phyloP scores from a whole-genome alignment of 176 grass and related monocot species.

The Oryza australiensis region DNA sequence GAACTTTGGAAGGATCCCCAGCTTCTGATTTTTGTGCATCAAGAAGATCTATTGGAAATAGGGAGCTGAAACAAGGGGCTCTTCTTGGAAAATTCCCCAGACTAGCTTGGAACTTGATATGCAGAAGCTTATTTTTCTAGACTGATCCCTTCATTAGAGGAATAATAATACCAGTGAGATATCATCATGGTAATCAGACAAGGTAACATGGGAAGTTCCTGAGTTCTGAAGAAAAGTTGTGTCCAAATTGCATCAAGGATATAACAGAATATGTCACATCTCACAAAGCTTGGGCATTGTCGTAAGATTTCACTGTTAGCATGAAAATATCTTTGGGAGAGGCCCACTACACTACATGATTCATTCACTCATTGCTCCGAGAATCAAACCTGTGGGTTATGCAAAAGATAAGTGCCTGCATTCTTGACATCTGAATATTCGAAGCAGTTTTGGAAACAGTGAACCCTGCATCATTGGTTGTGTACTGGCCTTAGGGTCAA shows the following conservation, averaged over 20 bases:
- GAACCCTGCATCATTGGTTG: background rate
- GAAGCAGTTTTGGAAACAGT: background rate
- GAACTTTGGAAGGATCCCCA: conserved; percentile 19
- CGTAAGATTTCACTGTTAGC: background rate
- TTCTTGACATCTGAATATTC: background rate
- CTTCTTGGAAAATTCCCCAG: conserved; percentile 26
- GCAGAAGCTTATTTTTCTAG: background rate
- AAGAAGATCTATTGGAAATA: conserved; percentile 21
- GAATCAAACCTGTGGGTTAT: background rate
- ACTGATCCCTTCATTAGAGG: background rate
- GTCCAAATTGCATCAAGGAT: background rate
- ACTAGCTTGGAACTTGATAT: conserved; percentile 17
- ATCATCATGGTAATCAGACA: background rate
- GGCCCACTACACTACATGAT: background rate
- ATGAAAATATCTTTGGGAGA: background rate
- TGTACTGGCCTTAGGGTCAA: background rate
- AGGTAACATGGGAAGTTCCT: background rate
- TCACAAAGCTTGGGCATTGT: background rate
- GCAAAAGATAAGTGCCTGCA: background rate
- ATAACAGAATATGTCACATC: background rate
- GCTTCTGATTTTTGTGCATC: conserved; percentile 20
- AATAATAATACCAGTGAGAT: background rate
- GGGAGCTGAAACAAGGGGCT: conserved; percentile 20
- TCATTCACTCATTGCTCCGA: conserved; percentile 18
- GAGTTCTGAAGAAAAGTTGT: background rate